Evolutionary conservation across 345 rosid genomes (phyloP).

Genomic region (Salix dunnii): DNA sequence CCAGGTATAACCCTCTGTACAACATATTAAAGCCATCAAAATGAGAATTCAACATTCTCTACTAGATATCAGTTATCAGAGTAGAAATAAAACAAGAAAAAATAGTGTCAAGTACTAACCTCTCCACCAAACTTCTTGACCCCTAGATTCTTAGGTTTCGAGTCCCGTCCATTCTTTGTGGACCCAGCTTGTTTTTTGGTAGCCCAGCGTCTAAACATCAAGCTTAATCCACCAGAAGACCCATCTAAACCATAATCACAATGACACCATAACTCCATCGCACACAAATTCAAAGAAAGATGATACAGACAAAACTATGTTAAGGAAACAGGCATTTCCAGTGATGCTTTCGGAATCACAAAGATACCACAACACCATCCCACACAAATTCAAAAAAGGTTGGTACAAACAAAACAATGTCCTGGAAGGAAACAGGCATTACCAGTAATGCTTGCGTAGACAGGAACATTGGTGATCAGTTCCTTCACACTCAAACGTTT

Average conservation of each 20-base stretch:
- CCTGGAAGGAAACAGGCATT: background rate
- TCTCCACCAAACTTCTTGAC: slow-evolving; percentile 94
- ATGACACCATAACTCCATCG: background rate
- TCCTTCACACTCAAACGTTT: slow-evolving; percentile 30
- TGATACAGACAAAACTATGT: background rate
- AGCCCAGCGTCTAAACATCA: slow-evolving; percentile 82
- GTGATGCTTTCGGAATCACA: slow-evolving; percentile 15
- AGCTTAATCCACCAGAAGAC: slow-evolving; percentile 55
- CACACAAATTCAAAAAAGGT: background rate
- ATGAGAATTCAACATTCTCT: background rate
- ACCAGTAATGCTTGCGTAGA: slow-evolving; percentile 22
- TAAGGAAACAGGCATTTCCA: slow-evolving; percentile 9
- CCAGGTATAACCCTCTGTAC: slow-evolving; percentile 76
- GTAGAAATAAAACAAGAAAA: background rate
- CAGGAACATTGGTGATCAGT: slow-evolving; percentile 26
- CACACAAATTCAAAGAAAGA: background rate
- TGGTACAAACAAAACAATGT: background rate
- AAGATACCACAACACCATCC: background rate
- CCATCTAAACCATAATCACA: slow-evolving; percentile 34
- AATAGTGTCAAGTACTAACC: slow-evolving; percentile 27
- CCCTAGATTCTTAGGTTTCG: slow-evolving; percentile 84
- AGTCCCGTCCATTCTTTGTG: slow-evolving; percentile 83
- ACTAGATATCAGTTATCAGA: too few species aligned
- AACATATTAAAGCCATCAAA: background rate
- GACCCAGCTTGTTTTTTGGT: slow-evolving; percentile 81